Base-by-base conservation (phyloP, 169 alveolate genomes). In the Plasmodium adleri region DNA sequence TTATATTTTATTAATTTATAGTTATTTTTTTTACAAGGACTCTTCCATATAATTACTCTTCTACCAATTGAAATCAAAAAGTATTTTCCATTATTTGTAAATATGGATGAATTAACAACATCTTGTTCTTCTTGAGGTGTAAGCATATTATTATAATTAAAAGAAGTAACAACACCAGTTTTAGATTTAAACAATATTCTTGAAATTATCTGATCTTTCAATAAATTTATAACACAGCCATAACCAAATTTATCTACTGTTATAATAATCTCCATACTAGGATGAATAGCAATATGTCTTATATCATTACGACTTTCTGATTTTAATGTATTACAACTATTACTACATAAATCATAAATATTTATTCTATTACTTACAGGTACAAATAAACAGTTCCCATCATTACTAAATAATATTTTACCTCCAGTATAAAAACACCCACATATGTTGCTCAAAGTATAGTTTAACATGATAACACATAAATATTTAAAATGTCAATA, bases 301-400 rank as follows among this genome's bases (percentile, higher is more conserved):
- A 96, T 70, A 50, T 96, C 94, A 62, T 93, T 85, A 43, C 96
- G 75, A 22, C 93, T 75, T 88, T 96, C 97, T 24, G 96, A 93
- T 39, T 83, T 58, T 28, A 96, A 83, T 4, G 96, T 93, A 60
- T 91, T 91, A 72, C 96, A 90, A 72, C 89, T 92, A 63, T 93
- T 94, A 39, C 91, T 87, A 66, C 74, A 88, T 66, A 96, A 80
- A 60, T 96, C 98, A 60, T 94, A 93, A 6, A 95, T 93, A 52
- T 92, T 92, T 56, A 96, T 67, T 71, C 98, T 92, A 74, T 94
- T 95, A 64, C 94, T 97, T 32, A 95, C 96, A 1, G 97, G 97
- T 24, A 96, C 94, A 64, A 95, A 60, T 32, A 96, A 75, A 24
- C 93, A 93, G 43, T 93, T 88, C 17, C 95, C 97, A 62, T 68